Conservation (phyloP, 2,329 filamentous ascomycete species). For the Apiospora sp. region DNA sequence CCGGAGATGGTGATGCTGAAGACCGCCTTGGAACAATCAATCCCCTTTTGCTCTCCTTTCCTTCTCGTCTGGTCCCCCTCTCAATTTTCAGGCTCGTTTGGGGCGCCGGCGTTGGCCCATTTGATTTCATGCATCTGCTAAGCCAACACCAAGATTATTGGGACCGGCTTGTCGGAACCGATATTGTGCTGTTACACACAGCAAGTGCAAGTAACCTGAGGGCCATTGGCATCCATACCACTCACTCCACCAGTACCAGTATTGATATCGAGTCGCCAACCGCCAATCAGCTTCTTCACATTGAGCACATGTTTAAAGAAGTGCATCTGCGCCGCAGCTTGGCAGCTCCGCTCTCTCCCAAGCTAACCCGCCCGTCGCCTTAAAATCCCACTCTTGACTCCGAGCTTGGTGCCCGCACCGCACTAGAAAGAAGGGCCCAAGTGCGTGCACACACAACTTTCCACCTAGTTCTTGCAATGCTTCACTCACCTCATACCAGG, state of each 20-base stretch:
- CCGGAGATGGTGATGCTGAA: not conserved
- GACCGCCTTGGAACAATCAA: no score
- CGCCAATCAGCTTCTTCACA: constrained; percentile 14
- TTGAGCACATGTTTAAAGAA: constrained; percentile 5
- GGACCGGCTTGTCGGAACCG: constrained; percentile 15
- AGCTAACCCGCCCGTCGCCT: not conserved
- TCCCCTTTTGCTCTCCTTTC: not conserved
- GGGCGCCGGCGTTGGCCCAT: not conserved
- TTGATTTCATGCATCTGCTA: not conserved
- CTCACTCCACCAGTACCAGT: no score
- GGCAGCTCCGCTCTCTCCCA: constrained; percentile 3
- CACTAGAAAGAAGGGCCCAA: not conserved
- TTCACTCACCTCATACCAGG: not conserved
- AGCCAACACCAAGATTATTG: not conserved
- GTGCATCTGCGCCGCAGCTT: constrained; percentile 4
- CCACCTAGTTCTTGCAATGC: not conserved
- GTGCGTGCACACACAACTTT: not conserved
- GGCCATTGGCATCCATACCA: not conserved
- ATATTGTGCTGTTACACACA: not conserved
- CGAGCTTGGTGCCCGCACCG: not conserved
- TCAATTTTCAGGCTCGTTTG: not conserved
- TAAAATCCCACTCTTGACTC: constrained; percentile 10
- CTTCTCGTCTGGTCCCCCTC: constrained; percentile 5
- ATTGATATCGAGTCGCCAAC: not conserved
- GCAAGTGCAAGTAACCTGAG: not conserved